Evolutionary conservation across 1,139 yeast genomes (phyloP).

Genomic region (Petasospora rhodanensis): DNA sequence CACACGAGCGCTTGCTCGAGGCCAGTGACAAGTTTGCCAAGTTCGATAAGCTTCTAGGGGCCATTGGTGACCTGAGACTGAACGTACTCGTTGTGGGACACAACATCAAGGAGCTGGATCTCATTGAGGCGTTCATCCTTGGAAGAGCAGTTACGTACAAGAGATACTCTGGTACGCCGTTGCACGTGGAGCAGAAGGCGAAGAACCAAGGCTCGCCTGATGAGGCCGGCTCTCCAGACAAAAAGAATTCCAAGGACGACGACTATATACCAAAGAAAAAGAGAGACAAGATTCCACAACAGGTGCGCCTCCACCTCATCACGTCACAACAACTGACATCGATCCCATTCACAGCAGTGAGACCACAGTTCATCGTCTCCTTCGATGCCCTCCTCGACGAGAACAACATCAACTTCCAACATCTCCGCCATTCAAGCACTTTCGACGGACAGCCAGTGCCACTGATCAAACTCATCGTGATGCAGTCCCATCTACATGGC

Average conservation of each 20-base stretch:
- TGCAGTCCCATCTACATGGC: slow-evolving; percentile 39
- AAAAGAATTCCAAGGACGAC: slow-evolving; percentile 30
- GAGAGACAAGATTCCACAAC: slow-evolving; percentile 4
- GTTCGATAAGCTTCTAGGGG: slow-evolving; percentile 47
- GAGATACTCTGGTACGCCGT: slow-evolving; percentile 50
- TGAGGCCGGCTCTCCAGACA: not conserved
- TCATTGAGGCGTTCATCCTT: slow-evolving; percentile 60
- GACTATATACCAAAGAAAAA: slow-evolving; percentile 31
- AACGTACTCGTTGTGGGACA: slow-evolving; percentile 48
- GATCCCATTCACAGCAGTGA: slow-evolving; percentile 26
- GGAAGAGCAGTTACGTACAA: slow-evolving; percentile 54
- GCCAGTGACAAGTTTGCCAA: slow-evolving; percentile 57
- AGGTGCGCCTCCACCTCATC: slow-evolving; percentile 36
- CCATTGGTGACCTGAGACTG: slow-evolving; percentile 23
- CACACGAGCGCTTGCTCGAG: slow-evolving; percentile 48
- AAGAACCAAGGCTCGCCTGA: not conserved
- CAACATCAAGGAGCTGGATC: slow-evolving; percentile 62
- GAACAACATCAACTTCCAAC: slow-evolving; percentile 28
- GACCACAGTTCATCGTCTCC: slow-evolving; percentile 49
- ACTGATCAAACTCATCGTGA: slow-evolving; percentile 36
- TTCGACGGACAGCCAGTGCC: slow-evolving; percentile 27
- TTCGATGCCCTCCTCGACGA: slow-evolving; percentile 52
- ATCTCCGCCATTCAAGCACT: slow-evolving; percentile 12
- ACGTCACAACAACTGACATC: slow-evolving; percentile 38
- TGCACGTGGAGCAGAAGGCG: not conserved